phyloP scores from a whole-genome alignment of 2,329 filamentous ascomycete genomes.

The Cladosporium sp. region DNA sequence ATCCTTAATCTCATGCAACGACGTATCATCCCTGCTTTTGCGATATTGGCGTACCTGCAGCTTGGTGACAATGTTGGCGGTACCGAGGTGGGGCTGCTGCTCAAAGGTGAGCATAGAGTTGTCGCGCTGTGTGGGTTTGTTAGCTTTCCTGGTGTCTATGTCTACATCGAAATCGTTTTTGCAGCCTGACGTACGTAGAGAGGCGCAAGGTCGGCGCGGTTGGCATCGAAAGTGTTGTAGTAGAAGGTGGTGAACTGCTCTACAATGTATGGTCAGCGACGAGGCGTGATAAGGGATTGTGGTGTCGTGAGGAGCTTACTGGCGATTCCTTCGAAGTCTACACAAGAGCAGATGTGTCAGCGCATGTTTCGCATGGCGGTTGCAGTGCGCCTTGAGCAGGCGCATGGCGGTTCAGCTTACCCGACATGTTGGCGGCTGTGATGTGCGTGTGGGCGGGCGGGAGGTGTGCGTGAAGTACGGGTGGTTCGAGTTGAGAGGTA shows the following conservation, averaged over 20 bases:
- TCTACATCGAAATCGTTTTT: background rate
- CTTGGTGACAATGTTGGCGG: conserved; percentile 69
- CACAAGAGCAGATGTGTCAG: conserved; percentile 1
- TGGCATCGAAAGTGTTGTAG: conserved; percentile 78
- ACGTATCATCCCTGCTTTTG: background rate
- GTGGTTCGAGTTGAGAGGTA: background rate
- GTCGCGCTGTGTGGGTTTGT: conserved; percentile 55
- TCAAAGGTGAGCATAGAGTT: conserved; percentile 95
- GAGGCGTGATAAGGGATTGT: background rate
- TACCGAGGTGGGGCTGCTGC: conserved; percentile 62
- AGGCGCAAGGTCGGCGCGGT: conserved; percentile 59
- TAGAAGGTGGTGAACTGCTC: conserved; percentile 88
- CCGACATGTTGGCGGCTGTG: conserved; percentile 19
- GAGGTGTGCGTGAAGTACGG: background rate
- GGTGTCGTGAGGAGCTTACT: conserved; percentile 9
- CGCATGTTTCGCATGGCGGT: background rate
- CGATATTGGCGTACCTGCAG: conserved; percentile 55
- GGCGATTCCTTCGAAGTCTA: conserved; percentile 32
- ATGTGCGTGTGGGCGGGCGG: background rate
- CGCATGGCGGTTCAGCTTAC: conserved; percentile 13
- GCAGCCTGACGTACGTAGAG: conserved; percentile 71
- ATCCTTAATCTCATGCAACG: background rate
- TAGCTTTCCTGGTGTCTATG: background rate
- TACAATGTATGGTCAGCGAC: conserved; percentile 38
- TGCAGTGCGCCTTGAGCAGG: background rate